Conservation (phyloP, 306 rosid genomes). For the Betula pendula region DNA sequence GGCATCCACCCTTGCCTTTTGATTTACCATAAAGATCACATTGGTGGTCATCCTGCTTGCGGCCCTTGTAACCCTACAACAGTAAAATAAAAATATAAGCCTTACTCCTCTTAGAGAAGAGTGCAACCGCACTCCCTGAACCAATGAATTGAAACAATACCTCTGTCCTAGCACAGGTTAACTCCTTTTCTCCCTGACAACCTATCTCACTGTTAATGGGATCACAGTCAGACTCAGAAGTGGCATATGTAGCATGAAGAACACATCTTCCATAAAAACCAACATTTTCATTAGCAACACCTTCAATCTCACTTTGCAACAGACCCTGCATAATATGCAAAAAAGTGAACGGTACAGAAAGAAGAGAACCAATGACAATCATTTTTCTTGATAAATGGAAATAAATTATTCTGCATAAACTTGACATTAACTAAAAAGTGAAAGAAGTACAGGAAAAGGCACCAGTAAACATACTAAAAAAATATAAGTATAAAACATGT, state of each 20-base stretch:
- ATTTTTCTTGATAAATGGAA: background rate
- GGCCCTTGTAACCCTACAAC: slow-evolving; percentile 63
- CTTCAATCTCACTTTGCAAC: slow-evolving; percentile 68
- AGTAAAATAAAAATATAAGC: background rate
- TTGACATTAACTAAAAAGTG: background rate
- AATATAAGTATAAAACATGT: background rate
- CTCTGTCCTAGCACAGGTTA: slow-evolving; percentile 60
- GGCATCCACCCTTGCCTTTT: slow-evolving; percentile 45
- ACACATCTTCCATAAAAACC: slow-evolving; percentile 65
- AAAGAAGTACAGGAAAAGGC: background rate
- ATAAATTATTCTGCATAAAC: background rate
- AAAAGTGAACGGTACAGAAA: background rate
- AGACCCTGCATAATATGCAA: slow-evolving; percentile 47
- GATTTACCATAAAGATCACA: slow-evolving; percentile 24
- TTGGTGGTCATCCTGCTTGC: slow-evolving; percentile 53
- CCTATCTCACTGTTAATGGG: slow-evolving; percentile 27
- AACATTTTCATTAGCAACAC: slow-evolving; percentile 49
- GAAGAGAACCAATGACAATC: background rate
- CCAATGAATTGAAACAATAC: slow-evolving; percentile 30
- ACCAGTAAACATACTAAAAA: background rate
- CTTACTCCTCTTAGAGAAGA: background rate
- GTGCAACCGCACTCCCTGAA: background rate
- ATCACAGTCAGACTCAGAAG: slow-evolving; percentile 31
- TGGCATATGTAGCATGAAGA: slow-evolving; percentile 50
- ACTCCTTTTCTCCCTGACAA: slow-evolving; percentile 38